phyloP scores from a whole-genome alignment of 176 grass and related monocot species.

The Eremochloa ophiuroides region DNA sequence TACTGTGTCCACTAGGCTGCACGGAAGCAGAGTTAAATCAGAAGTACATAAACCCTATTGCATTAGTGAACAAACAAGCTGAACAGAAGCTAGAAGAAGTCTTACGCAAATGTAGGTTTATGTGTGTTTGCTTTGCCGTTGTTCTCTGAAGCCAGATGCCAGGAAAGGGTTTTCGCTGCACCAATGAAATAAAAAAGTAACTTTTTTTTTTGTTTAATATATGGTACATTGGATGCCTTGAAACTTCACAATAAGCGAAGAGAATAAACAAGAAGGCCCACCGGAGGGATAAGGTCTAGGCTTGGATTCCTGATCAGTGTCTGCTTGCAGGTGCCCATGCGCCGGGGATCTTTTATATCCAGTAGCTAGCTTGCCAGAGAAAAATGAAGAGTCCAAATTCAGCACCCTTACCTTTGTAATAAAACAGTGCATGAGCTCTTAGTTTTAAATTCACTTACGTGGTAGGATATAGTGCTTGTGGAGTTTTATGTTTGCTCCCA shows the following conservation, averaged over 20 bases:
- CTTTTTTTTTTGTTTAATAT: neutral
- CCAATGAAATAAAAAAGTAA: neutral
- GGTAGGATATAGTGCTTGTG: slow-evolving; percentile 94
- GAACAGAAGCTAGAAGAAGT: neutral
- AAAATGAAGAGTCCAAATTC: slow-evolving; percentile 5
- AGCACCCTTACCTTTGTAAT: neutral
- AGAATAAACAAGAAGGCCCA: slow-evolving; percentile 19
- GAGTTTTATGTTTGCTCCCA: slow-evolving; percentile 46
- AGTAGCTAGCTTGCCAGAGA: slow-evolving; percentile 48
- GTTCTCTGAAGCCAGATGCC: slow-evolving; percentile 77
- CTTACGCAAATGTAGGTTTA: slow-evolving; percentile 49
- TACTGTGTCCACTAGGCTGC: slow-evolving; percentile 51
- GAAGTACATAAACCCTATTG: slow-evolving; percentile 9
- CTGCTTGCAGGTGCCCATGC: slow-evolving; percentile 29
- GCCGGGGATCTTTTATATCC: slow-evolving; percentile 37
- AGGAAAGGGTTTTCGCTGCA: slow-evolving; percentile 97
- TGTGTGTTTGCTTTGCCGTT: slow-evolving; percentile 25
- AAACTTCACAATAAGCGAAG: slow-evolving; percentile 4
- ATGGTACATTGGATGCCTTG: neutral
- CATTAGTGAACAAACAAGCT: slow-evolving; percentile 2
- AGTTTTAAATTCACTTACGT: slow-evolving; percentile 51
- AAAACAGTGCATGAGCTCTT: neutral
- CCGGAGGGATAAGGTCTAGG: slow-evolving; percentile 68
- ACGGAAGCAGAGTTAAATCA: slow-evolving; percentile 23
- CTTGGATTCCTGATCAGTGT: slow-evolving; percentile 43